Base-by-base conservation (phyloP, 2,329 filamentous ascomycete genomes). In the Nemania bipapillata region DNA sequence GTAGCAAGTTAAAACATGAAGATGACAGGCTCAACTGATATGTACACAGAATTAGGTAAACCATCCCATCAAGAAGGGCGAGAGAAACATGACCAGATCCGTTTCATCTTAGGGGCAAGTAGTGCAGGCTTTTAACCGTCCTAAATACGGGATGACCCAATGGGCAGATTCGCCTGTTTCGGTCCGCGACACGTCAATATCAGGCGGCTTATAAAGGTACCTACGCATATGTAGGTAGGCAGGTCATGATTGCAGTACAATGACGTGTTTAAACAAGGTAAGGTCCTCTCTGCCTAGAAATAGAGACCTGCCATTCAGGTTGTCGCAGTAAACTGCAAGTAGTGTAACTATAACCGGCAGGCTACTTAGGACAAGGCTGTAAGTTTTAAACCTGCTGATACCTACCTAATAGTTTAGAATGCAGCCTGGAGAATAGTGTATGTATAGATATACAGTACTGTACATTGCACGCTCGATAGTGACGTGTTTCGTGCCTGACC, bases 401-500 rank as follows among this genome's bases (percentile, higher is more conserved):
- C n/a, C n/a, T n/a, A n/a, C n/a, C n/a, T n/a, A n/a, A n/a, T n/a
- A n/a, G n/a, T n/a, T n/a, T n/a, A n/a, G n/a, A n/a, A n/a, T n/a
- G n/a, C n/a, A n/a, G n/a, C n/a, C n/a, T n/a, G n/a, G n/a, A n/a
- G n/a, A n/a, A n/a, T 45, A 20, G 22, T 28, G 20, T 20, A n/a
- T 26, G 15, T 9, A n/a, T 50, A 28, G 45, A 17, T 42, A 42
- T 42, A 24, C 24, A 49, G 40, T 42, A 15, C 4, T 7, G 30
- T 32, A 40, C 37, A 17, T 45, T 22, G 40, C 20, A 66, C 28
- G 24, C n/a, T 54, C 15, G 28, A 49, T 32, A 42, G 62, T 54
- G 62, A 65, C 62, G 57, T 65, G 62, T 61, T 64, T 54, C 12
- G 42, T 59, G 47, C 53, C 37, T 49, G 54, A 60, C 56, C 24